These are phyloP conservation scores for Ganoderma meredithae DNA, from an alignment of 1,284 basidiomycete genomes.

Conservation along the genomic window DNA sequence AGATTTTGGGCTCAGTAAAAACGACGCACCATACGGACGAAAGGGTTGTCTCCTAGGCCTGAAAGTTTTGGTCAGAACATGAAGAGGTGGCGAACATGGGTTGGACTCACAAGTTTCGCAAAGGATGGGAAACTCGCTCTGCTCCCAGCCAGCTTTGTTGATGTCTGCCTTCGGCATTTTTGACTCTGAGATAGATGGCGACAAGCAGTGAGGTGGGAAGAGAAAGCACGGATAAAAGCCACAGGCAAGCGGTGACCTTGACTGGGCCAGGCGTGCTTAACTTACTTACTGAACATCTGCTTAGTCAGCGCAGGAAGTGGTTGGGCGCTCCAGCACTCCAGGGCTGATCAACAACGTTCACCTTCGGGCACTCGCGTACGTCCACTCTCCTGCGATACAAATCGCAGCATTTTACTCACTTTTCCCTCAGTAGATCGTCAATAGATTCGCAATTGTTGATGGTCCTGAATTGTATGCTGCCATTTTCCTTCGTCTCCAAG, in stretches of 20 bases:
- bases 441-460: no score
- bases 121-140: slow-evolving; percentile 89
- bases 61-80: slow-evolving; percentile 25
- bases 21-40: slow-evolving; percentile 83
- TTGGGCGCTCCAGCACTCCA: not conserved
- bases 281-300: slow-evolving; percentile 17
- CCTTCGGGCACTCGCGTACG: not conserved
- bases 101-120: slow-evolving; percentile 85
- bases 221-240: not conserved
- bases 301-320: slow-evolving; percentile 4
- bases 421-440: not conserved
- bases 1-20: not conserved
- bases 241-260: not conserved
- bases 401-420: no score
- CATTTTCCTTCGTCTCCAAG: no score
- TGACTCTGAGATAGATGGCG: not conserved
- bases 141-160: slow-evolving; percentile 92
- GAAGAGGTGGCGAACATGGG: slow-evolving; percentile 7
- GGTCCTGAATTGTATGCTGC: not conserved
- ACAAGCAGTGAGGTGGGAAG: not conserved
- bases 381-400: not conserved
- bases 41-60: slow-evolving; percentile 90
- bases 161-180: slow-evolving; percentile 76
- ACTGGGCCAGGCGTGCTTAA: no score
- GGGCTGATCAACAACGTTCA: no score